These are phyloP conservation scores for Stephania japonica DNA, from an alignment of 164 flowering plant species.

Conservation along the genomic window DNA sequence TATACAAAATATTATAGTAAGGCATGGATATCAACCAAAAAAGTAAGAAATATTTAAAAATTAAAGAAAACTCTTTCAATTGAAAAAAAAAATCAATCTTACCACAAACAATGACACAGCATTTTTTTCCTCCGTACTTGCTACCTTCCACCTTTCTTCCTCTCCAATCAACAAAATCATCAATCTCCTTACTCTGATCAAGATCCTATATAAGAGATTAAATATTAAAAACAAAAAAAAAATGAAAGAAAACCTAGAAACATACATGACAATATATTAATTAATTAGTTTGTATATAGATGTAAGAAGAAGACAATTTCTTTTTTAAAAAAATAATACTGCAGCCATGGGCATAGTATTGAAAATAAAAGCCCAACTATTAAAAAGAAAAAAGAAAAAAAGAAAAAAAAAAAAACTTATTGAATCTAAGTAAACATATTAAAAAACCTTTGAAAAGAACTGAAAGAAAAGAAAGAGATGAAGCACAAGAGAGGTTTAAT, in stretches of 20 bases:
- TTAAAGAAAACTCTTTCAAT: no score
- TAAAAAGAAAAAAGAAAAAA: no score
- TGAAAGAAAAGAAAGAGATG: background rate
- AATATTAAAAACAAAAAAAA: background rate
- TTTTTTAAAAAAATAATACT: no score
- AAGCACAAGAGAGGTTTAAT: background rate
- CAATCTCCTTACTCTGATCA: background rate
- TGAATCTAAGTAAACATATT: no score
- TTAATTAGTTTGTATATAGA: background rate
- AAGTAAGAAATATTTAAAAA: no score
- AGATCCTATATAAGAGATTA: background rate
- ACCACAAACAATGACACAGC: constrained; percentile 33
- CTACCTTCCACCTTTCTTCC: constrained; percentile 19
- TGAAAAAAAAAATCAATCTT: background rate
- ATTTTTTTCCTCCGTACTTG: constrained; percentile 24
- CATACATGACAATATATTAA: background rate
- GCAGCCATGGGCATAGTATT: no score
- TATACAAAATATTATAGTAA: no score
- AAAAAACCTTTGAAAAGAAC: no score
- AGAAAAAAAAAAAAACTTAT: no score
- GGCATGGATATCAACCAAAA: no score
- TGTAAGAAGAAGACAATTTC: no score
- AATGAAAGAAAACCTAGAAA: background rate
- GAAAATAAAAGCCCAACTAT: no score
- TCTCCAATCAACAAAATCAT: constrained; percentile 29